phyloP scores from a whole-genome alignment of 495 filamentous ascomycete genomes.

The Penicillium soppii region DNA sequence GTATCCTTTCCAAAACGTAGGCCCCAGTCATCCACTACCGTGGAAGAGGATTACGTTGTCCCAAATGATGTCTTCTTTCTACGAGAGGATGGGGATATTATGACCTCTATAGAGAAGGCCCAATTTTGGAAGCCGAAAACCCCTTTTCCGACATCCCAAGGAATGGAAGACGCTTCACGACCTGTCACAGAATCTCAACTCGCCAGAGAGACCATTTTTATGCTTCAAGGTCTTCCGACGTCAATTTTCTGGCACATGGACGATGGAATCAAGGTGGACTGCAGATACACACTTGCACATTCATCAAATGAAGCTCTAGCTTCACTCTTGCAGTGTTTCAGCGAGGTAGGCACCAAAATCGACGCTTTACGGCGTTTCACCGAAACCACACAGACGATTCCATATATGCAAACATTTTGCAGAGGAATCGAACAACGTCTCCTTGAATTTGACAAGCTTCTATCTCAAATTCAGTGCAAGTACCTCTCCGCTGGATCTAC shows the following conservation, averaged over 20 bases:
- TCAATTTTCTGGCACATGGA: constrained; percentile 59
- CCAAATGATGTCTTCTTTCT: constrained; percentile 38
- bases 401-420: constrained; percentile 57
- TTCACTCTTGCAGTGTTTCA: constrained; percentile 42
- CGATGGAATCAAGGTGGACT: constrained; percentile 35
- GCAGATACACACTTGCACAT: constrained; percentile 39
- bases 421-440: constrained; percentile 45
- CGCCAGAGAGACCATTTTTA: constrained; percentile 76
- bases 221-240: constrained; percentile 79
- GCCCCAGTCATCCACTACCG: constrained; percentile 19
- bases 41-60: constrained; percentile 36
- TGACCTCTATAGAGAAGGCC: constrained; percentile 52
- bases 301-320: constrained; percentile 36
- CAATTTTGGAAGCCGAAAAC: constrained; percentile 63
- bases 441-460: constrained; percentile 35
- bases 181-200: constrained; percentile 69
- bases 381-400: constrained; percentile 31
- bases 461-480: constrained; percentile 45
- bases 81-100: constrained; percentile 33
- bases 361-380: constrained; percentile 48
- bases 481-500: constrained; percentile 36
- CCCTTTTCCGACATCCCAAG: constrained; percentile 19
- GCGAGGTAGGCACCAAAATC: constrained; percentile 45
- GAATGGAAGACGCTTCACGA: constrained; percentile 38
- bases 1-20: constrained; percentile 20